Percentiles rank a stretch among this genome's conserved stretches.
phyloP scores from a whole-genome alignment of 2,329 filamentous ascomycete genomes.

The Fusarium succisae region DNA sequence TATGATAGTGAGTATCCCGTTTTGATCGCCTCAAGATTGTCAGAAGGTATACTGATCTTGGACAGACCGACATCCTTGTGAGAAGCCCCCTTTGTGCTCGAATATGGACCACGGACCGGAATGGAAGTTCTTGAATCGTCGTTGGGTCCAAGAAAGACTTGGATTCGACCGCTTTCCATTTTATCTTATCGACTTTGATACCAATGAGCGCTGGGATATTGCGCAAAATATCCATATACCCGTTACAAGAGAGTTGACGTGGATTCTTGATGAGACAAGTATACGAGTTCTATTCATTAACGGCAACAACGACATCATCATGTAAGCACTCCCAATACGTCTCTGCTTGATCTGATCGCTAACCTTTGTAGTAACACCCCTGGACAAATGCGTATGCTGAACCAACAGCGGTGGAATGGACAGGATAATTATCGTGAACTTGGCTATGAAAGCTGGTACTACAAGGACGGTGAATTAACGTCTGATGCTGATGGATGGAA shows the following conservation, averaged over 20 bases:
- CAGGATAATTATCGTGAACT: background rate
- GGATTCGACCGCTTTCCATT: constrained; percentile 10
- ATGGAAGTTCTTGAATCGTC: constrained; percentile 18
- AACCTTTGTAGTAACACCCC: constrained; percentile 7
- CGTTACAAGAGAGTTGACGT: constrained; percentile 15
- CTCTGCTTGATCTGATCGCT: fast-evolving
- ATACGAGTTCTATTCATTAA: constrained; percentile 19
- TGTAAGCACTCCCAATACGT: background rate
- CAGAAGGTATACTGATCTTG: background rate
- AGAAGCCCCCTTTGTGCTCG: constrained; percentile 13
- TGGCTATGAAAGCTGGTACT: constrained; percentile 1
- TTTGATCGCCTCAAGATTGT: no score
- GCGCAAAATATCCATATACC: constrained; percentile 17
- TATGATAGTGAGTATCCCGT: constrained; percentile 7
- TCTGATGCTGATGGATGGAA: background rate
- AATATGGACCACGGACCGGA: constrained; percentile 17
- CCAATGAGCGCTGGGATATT: constrained; percentile 5
- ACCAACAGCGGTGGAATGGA: constrained; percentile 9
- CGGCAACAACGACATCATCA: constrained; percentile 21
- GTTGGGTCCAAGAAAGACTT: constrained; percentile 23
- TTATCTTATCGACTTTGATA: constrained; percentile 13
- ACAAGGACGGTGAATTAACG: constrained; percentile 4
- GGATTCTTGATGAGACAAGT: constrained; percentile 3
- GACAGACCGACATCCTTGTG: constrained; percentile 8
- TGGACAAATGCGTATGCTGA: constrained; percentile 24